Evolutionary conservation across 805 yeast species (phyloP).

Genomic region (Starmera dryadoides): DNA sequence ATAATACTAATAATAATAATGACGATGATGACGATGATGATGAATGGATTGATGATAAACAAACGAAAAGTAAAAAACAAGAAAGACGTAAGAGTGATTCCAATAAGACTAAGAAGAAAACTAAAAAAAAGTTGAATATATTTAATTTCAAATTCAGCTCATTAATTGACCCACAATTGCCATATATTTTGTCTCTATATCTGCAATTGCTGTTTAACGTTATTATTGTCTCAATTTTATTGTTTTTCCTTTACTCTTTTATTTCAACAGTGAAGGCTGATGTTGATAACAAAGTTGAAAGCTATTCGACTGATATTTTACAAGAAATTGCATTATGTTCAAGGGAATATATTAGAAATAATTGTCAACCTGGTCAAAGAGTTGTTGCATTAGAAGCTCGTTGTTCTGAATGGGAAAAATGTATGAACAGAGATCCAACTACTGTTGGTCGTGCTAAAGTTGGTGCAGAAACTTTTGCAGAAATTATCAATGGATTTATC

Average conservation of each 20-base stretch:
- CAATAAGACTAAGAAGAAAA: constrained; percentile 1
- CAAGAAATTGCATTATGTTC: constrained; percentile 65
- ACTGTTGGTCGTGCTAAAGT: constrained; percentile 59
- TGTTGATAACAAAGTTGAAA: constrained; percentile 61
- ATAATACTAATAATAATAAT: constrained; percentile 3
- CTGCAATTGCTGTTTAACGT: constrained; percentile 57
- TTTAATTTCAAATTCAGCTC: constrained; percentile 5
- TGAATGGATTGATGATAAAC: constrained; percentile 1
- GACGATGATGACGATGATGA: constrained; percentile 9
- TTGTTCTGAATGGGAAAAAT: constrained; percentile 71
- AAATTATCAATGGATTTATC: constrained; percentile 69
- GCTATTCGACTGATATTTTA: constrained; percentile 49
- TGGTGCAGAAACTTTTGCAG: constrained; percentile 79
- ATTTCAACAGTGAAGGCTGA: constrained; percentile 56
- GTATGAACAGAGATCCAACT: constrained; percentile 77
- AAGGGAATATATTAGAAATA: constrained; percentile 60
- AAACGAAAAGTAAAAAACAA: constrained; percentile 1
- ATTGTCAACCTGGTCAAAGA: constrained; percentile 56
- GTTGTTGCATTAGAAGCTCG: constrained; percentile 69
- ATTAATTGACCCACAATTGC: constrained; percentile 38
- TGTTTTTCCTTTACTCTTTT: constrained; percentile 45
- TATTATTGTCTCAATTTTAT: constrained; percentile 39
- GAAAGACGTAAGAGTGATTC: background rate
- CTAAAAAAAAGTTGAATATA: constrained; percentile 3
- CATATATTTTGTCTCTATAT: constrained; percentile 53